Base-by-base conservation (phyloP, 2,329 filamentous ascomycete genomes). In the Chaetomiaceae sp. region DNA sequence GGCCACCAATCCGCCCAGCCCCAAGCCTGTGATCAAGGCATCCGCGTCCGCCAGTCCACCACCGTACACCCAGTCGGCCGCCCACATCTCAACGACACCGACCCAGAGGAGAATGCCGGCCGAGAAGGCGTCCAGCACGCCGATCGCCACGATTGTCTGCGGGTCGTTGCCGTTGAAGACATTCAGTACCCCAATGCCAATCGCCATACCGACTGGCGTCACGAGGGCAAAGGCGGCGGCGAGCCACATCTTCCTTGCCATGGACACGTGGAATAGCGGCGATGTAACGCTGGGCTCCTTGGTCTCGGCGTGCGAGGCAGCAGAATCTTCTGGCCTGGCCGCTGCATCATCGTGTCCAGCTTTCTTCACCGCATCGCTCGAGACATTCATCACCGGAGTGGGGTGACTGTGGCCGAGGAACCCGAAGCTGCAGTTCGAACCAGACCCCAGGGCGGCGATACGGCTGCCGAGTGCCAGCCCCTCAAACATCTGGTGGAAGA, bases 401-500 rank as follows among this genome's bases (percentile, higher is more conserved):
- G 47, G 36, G 42, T 49, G 45, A 10, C 52, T 18, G 6, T 51
- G 48, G 45, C 16, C 23, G 40, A 21, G 36, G 33, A 55, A 40
- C 27, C 47, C 48, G 33, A 53, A 48, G 23, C 41, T 0, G 67
- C 18, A 82, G 81, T 82, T 84, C 33, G 86, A 67, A n/a, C 83
- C 82, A 9, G 49, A 67, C 4, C 45, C 75, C 1, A 89, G 73
- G 0, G 77, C 75, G 7, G 85, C 84, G 56, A 90, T 89, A 10
- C 84, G 80, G 10, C 81, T 81, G n/a, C 86, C 86, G 0, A 90
- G 80, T 0, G 87, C 87, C 40, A 90, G 75, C 4, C 87, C 87
- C 65, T 90, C 86, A 61, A 91, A 89, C 73, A 87, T 82, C 63
- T 90, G 86, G 64, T 90, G 86, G 71, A 90, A 89, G 53, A 89